Evolutionary conservation across 2,329 filamentous ascomycete genomes (phyloP).

Genomic region (Alternaria longipes): DNA sequence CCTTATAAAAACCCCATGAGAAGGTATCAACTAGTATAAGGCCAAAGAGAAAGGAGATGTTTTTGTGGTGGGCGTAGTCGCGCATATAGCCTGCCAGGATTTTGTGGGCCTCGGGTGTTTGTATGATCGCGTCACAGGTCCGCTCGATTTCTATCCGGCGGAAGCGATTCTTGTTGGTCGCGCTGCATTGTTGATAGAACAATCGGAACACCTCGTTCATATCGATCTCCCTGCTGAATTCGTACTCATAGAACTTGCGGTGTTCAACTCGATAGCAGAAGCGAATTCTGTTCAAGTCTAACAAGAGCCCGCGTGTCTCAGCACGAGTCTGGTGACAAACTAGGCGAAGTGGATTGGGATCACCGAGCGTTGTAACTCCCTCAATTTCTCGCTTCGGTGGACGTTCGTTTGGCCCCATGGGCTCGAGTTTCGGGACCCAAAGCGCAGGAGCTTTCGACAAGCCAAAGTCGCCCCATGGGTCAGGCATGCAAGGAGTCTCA

Average conservation of each 20-base stretch:
- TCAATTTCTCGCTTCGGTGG: background rate
- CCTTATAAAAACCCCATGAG: too few relatives aligned
- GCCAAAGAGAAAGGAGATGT: background rate
- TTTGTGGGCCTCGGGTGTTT: background rate
- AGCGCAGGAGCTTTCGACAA: background rate
- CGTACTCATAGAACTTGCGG: too few relatives aligned
- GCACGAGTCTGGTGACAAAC: background rate
- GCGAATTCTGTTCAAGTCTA: background rate
- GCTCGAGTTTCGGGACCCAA: background rate
- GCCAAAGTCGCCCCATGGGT: background rate
- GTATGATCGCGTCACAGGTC: background rate
- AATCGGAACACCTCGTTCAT: background rate
- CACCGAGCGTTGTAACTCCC: background rate
- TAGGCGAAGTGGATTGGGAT: background rate
- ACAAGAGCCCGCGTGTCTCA: background rate
- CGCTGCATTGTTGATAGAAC: background rate
- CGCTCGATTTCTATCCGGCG: background rate
- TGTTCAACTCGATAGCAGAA: background rate
- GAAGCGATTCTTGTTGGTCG: background rate
- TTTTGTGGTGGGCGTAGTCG: background rate
- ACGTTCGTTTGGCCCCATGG: background rate
- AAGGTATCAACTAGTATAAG: background rate
- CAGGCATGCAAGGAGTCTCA: too few relatives aligned
- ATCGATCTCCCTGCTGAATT: background rate
- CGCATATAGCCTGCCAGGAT: background rate